These are phyloP conservation scores for Helichrysum umbraculigerum DNA, from an alignment of 129 eudicot genomes.

Conservation along the genomic window DNA sequence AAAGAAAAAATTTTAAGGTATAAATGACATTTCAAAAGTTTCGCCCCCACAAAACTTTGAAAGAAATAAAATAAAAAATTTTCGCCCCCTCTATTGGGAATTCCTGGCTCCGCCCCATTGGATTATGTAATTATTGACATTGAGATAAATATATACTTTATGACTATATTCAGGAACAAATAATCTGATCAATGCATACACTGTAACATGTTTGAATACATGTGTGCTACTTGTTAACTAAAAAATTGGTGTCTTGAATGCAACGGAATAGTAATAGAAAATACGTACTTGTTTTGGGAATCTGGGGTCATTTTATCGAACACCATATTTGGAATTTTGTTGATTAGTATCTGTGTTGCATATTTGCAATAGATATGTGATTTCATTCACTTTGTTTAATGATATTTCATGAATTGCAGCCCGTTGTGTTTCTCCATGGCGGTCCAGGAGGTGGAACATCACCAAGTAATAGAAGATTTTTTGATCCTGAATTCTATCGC, in stretches of 20 bases:
- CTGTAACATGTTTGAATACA: conserved; percentile 3
- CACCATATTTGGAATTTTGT: background rate
- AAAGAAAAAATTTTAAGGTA: too few relatives aligned
- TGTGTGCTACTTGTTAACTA: background rate
- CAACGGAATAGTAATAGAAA: background rate
- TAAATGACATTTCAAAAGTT: too few relatives aligned
- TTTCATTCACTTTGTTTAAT: conserved; percentile 10
- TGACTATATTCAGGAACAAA: background rate
- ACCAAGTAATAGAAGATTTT: conserved; percentile 89
- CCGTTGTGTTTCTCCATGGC: conserved; percentile 96
- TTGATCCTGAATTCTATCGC: conserved; percentile 90
- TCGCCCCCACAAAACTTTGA: too few relatives aligned
- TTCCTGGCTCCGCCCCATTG: too few relatives aligned
- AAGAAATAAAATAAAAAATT: too few relatives aligned
- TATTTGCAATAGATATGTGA: background rate
- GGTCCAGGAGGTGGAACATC: conserved; percentile 99
- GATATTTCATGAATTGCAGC: conserved; percentile 51
- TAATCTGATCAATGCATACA: background rate
- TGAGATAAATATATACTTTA: background rate
- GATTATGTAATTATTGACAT: background rate
- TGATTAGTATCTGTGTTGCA: background rate
- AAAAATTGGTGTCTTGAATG: background rate
- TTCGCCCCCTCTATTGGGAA: too few relatives aligned
- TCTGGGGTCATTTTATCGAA: background rate
- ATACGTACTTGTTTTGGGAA: background rate